phyloP scores from a whole-genome alignment of 768 basidiomycete species.

The Termitomyces sp. region DNA sequence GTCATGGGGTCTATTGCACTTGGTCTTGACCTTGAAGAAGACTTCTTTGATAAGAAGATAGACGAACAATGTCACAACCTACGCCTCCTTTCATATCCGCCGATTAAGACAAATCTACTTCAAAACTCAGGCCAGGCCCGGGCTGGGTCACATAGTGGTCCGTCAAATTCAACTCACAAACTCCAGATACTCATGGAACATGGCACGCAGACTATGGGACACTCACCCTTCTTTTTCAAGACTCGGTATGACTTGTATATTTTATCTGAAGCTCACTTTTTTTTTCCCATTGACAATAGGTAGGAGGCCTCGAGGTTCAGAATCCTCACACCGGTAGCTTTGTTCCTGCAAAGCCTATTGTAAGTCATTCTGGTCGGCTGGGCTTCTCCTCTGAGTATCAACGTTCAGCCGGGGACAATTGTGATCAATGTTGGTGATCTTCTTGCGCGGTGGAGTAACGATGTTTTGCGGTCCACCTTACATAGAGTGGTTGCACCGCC shows the following conservation, averaged over 20 bases:
- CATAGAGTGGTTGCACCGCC: conserved; percentile 80
- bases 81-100: conserved; percentile 75
- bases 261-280: not conserved
- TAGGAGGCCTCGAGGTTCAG: conserved; percentile 80
- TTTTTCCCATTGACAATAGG: conserved; percentile 26
- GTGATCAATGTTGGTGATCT: conserved; percentile 83
- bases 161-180: not conserved
- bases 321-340: conserved; percentile 73
- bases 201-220: conserved; percentile 65
- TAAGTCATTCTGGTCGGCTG: conserved; percentile 28
- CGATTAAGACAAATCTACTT: conserved; percentile 57
- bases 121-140: conserved; percentile 65
- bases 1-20: conserved; percentile 87
- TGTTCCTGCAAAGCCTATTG: conserved; percentile 71
- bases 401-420: conserved; percentile 64
- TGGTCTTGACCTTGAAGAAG: conserved; percentile 67
- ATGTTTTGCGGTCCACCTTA: conserved; percentile 71
- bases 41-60: conserved; percentile 72
- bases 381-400: not conserved
- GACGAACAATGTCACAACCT: conserved; percentile 79
- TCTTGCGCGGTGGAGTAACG: conserved; percentile 80
- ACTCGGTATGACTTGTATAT: conserved; percentile 37
- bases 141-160: conserved; percentile 79
- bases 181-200: not conserved
- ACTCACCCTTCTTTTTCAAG: conserved; percentile 80